Evolutionary conservation across 2,329 filamentous ascomycete species (phyloP), one percentile per base, ranked within the genome.

Genomic region (Cordyceps tenuipes): DNA sequence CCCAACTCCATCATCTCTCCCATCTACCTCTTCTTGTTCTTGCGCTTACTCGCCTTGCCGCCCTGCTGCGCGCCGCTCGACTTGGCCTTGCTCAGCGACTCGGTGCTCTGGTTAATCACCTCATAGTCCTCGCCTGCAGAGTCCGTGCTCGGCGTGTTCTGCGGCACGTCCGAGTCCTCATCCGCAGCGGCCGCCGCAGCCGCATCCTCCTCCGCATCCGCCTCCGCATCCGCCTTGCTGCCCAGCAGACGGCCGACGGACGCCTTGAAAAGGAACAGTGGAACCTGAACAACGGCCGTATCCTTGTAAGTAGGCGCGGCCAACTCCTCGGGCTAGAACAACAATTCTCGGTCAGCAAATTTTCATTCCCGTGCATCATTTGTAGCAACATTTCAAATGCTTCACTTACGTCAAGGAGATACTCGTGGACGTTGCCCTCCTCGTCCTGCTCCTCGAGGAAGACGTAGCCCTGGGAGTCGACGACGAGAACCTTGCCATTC

Each of bases 401-500:
- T 23, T 17, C 17, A 82, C 88, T 80, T 76, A 97, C 86, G 71
- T 99, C 93, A 62, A 99, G 85, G 64, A 97, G 77, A 70, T 87
- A 96, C 71, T 97, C 90, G 66, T 89, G 83, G 36, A 85, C 82
- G 59, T 89, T 85, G 57, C 94, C 94, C 26, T 97, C 90, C 66
- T 92, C 91, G 56, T 91, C 90, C 67, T 90, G 83, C 70, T 96
- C 90, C 74, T 97, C 92, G n/a, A 99, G 79, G 70, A 90, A 99
- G 13, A 99, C 94, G 67, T 97, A 91, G 31, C 94, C 94, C 10
- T 88, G 79, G 0, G 90, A 90, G 74, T 99, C 93, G 4, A 99
- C 94, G 60, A 99, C 87, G 43, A 99, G 79, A 0, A 96, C 81
- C 78, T 97, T 99, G 66, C 94, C 94, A 68, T 99, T 99, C 78